Evolutionary conservation across 2,329 filamentous ascomycete genomes (phyloP).

Genomic region (Aaosphaeria arxii): DNA sequence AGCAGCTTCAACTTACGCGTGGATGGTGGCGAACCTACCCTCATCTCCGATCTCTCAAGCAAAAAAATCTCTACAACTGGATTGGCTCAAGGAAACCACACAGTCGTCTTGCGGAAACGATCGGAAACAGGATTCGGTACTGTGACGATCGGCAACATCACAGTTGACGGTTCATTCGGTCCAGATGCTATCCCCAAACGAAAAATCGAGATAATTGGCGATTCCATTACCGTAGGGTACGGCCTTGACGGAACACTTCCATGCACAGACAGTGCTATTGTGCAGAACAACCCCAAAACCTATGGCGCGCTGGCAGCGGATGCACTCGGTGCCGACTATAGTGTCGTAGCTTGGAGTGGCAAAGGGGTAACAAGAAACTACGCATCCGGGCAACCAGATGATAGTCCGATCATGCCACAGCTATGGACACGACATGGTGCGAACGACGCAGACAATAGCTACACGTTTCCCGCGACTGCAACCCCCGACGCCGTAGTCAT

Average conservation of each 20-base stretch:
- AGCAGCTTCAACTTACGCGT: constrained; percentile 4
- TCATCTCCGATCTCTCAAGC: background rate
- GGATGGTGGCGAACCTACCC: background rate
- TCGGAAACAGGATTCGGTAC: constrained; percentile 38
- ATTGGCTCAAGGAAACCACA: constrained; percentile 34
- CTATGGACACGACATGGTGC: constrained; percentile 45
- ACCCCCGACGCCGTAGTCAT: constrained; percentile 41
- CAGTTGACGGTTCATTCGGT: constrained; percentile 22
- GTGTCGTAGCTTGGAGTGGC: constrained; percentile 45
- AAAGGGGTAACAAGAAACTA: constrained; percentile 45
- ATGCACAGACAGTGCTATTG: constrained; percentile 39
- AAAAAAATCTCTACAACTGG: constrained; percentile 18
- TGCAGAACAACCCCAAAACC: constrained; percentile 42
- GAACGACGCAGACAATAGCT: constrained; percentile 38
- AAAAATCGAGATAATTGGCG: constrained; percentile 45
- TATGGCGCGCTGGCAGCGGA: constrained; percentile 45
- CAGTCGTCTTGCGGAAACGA: constrained; percentile 38
- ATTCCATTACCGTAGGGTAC: constrained; percentile 47
- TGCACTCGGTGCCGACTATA: constrained; percentile 43
- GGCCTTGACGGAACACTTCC: constrained; percentile 42
- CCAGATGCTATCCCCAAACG: constrained; percentile 19
- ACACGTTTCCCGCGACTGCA: constrained; percentile 35
- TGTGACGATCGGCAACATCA: constrained; percentile 18
- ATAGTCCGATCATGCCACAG: constrained; percentile 37
- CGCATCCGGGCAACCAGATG: constrained; percentile 20